Percentiles rank a stretch among this genome's conserved stretches.
phyloP scores from a whole-genome alignment of 345 rosid species.

The Rhizophora apiculata region DNA sequence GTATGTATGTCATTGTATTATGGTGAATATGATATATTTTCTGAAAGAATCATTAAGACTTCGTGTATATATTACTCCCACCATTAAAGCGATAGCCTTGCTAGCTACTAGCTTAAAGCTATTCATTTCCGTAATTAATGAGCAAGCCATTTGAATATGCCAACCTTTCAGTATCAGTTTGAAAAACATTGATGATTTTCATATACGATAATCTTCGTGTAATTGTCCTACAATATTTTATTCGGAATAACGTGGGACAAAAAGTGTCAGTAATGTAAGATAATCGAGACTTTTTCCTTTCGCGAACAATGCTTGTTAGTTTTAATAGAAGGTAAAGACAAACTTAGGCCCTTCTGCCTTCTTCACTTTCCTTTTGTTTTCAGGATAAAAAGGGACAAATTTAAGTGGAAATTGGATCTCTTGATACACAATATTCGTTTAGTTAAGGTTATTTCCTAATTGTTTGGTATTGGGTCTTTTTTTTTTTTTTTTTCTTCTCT shows the following conservation, averaged over 20 bases:
- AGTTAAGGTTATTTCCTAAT: too few species aligned
- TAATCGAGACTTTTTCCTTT: background rate
- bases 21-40: background rate
- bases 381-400: too few species aligned
- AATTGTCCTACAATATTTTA: slow-evolving; percentile 1
- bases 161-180: too few species aligned
- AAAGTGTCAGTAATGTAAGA: slow-evolving; percentile 24
- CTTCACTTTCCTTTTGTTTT: too few species aligned
- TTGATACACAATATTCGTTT: background rate
- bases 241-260: background rate
- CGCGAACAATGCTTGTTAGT: slow-evolving; percentile 4
- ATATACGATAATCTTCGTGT: background rate
- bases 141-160: too few species aligned
- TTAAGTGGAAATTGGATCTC: slow-evolving; percentile 12
- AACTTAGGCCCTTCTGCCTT: slow-evolving; percentile 13
- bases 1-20: too few species aligned
- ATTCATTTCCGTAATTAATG: too few species aligned
- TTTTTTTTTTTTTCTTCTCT: too few species aligned
- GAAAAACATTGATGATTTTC: background rate
- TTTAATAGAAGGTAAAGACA: slow-evolving; percentile 24
- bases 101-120: too few species aligned
- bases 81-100: background rate
- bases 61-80: slow-evolving; percentile 5
- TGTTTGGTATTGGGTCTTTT: too few species aligned
- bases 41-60: background rate